Percentiles rank a stretch among this genome's conserved stretches.
Evolutionary conservation across 306 rosid species (phyloP).

Genomic region (Canavalia ensiformis): DNA sequence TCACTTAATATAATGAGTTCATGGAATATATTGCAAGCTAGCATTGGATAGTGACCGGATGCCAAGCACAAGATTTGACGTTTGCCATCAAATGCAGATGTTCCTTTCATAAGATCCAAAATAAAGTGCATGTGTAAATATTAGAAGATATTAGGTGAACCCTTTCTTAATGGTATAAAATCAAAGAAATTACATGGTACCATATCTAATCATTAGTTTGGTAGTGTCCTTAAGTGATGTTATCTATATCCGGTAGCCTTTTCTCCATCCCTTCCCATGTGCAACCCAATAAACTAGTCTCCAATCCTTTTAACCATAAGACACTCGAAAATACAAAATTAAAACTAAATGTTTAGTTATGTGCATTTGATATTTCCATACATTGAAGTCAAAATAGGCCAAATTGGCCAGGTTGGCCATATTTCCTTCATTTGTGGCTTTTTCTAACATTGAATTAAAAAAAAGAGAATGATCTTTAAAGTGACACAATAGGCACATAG

Average conservation of each 20-base stretch:
- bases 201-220: constrained; percentile 78
- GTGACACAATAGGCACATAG: constrained; percentile 4
- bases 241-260: constrained; percentile 41
- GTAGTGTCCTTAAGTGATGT: constrained; percentile 62
- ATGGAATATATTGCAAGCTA: constrained; percentile 59
- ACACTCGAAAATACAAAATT: constrained; percentile 7
- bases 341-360: constrained; percentile 13
- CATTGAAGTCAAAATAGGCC: constrained; percentile 40
- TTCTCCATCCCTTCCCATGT: constrained; percentile 67
- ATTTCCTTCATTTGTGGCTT: constrained; percentile 51
- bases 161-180: constrained; percentile 52
- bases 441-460: constrained; percentile 23
- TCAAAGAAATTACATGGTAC: constrained; percentile 53
- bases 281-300: constrained; percentile 56
- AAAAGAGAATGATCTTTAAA: not conserved
- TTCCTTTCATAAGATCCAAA: constrained; percentile 51
- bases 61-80: constrained; percentile 63
- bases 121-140: constrained; percentile 32
- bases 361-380: constrained; percentile 39
- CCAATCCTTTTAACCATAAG: constrained; percentile 36
- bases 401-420: constrained; percentile 53
- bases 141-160: constrained; percentile 44
- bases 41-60: constrained; percentile 54
- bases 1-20: constrained; percentile 36
- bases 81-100: constrained; percentile 48